phyloP scores from a whole-genome alignment of 2,329 filamentous ascomycete genomes.

The Stagonosporopsis chrysanthemi region DNA sequence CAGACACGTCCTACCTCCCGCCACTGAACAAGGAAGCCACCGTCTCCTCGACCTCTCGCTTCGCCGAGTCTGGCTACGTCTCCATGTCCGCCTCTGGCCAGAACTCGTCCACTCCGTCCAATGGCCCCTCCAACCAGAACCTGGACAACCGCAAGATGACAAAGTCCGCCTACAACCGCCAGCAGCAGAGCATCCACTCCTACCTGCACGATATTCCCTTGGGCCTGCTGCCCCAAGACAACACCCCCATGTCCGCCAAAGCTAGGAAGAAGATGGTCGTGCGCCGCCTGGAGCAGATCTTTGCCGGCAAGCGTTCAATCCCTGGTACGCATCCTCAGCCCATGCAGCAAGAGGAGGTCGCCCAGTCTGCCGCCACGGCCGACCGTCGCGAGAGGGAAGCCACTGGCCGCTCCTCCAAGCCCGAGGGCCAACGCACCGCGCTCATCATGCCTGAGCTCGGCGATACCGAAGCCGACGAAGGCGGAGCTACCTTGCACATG shows the following conservation, averaged over 20 bases:
- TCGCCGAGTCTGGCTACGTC: constrained; percentile 65
- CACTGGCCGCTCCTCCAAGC: constrained; percentile 42
- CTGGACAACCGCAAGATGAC: constrained; percentile 39
- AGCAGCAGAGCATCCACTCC: constrained; percentile 66
- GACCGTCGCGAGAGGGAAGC: constrained; percentile 54
- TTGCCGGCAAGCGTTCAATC: constrained; percentile 70
- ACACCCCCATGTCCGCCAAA: constrained; percentile 69
- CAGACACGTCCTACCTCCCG: constrained; percentile 45
- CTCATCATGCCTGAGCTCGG: constrained; percentile 50
- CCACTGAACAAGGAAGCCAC: constrained; percentile 64
- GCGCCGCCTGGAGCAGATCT: constrained; percentile 78
- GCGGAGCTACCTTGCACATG: neutral
- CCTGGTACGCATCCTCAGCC: constrained; percentile 57
- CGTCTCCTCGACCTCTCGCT: constrained; percentile 63
- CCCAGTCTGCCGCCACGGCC: constrained; percentile 60
- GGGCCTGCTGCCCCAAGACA: constrained; percentile 68
- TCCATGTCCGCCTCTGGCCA: constrained; percentile 64
- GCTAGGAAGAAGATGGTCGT: constrained; percentile 81
- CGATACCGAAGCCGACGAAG: constrained; percentile 23
- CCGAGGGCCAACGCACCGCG: constrained; percentile 57
- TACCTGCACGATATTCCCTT: constrained; percentile 77
- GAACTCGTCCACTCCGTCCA: constrained; percentile 52
- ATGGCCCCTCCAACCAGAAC: constrained; percentile 31
- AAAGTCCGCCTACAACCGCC: constrained; percentile 42
- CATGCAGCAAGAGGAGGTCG: constrained; percentile 65